phyloP scores from a whole-genome alignment of 345 rosid species.

The Cardamine chenopodiifolia region DNA sequence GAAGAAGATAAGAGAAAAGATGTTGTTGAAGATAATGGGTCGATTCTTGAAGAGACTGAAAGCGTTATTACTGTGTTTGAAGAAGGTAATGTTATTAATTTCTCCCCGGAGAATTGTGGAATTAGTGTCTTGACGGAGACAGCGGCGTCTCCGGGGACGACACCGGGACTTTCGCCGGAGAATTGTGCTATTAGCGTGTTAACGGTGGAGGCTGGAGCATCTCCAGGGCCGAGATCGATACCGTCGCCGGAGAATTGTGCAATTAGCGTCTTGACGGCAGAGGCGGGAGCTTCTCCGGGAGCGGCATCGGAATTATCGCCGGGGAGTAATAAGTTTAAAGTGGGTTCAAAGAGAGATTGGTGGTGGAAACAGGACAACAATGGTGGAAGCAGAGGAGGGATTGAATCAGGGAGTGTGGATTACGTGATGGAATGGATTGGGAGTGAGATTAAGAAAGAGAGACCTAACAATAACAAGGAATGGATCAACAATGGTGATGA shows the following conservation, averaged over 20 bases:
- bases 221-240: slow-evolving; percentile 8
- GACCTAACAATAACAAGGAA: slow-evolving; percentile 46
- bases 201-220: slow-evolving; percentile 11
- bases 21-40: slow-evolving; percentile 61
- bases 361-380: slow-evolving; percentile 78
- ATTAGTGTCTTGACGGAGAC: slow-evolving; percentile 40
- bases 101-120: slow-evolving; percentile 60
- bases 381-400: slow-evolving; percentile 48
- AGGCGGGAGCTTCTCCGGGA: slow-evolving; percentile 25
- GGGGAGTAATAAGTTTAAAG: slow-evolving; percentile 47
- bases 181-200: slow-evolving; percentile 19
- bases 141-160: not conserved
- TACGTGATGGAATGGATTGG: slow-evolving; percentile 89
- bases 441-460: slow-evolving; percentile 71
- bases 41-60: slow-evolving; percentile 67
- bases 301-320: slow-evolving; percentile 43
- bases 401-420: slow-evolving; percentile 71
- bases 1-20: slow-evolving; percentile 44
- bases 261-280: slow-evolving; percentile 42
- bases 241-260: slow-evolving; percentile 36
- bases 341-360: slow-evolving; percentile 64
- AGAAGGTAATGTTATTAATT: slow-evolving; percentile 47
- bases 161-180: slow-evolving; percentile 13
- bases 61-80: slow-evolving; percentile 64
- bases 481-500: slow-evolving; percentile 36